Conservation (phyloP, 2,329 filamentous ascomycete species). For the Cordyceps pruinosa region DNA sequence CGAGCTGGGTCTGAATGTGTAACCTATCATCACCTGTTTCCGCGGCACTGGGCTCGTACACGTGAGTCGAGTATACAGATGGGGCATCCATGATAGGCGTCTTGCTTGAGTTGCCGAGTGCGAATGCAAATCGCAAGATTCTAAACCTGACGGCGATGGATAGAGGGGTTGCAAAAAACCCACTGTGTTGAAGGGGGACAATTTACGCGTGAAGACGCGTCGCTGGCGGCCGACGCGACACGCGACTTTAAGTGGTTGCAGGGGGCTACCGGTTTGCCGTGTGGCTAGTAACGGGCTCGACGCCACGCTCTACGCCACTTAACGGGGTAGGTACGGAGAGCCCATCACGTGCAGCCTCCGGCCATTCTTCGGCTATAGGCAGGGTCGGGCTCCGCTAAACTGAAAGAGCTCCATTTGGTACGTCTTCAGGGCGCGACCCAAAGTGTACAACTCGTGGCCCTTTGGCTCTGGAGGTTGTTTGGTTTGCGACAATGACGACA, state of each 20-base stretch:
- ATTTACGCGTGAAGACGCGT: conserved; percentile 15
- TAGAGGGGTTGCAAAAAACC: conserved; percentile 8
- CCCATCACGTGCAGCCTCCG: not conserved
- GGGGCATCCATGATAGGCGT: conserved; percentile 66
- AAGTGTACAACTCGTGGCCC: conserved; percentile 6
- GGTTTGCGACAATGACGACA: conserved; percentile 11
- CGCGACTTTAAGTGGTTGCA: conserved; percentile 28
- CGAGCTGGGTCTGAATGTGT: conserved; percentile 70
- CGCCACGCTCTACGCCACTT: not conserved
- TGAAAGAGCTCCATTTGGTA: not conserved
- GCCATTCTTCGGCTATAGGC: conserved; percentile 10
- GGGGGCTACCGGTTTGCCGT: not conserved
- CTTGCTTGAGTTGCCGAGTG: not conserved
- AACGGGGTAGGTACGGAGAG: too few species aligned
- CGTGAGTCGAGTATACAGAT: conserved; percentile 77
- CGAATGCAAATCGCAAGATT: not conserved
- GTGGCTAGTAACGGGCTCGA: not conserved
- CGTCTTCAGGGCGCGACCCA: not conserved
- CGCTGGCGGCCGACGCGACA: conserved; percentile 14
- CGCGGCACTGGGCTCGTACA: conserved; percentile 63
- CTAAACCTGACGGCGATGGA: not conserved
- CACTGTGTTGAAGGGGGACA: conserved; percentile 1
- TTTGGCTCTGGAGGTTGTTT: not conserved
- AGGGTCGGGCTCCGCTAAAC: not conserved
- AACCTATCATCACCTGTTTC: conserved; percentile 61